Evolutionary conservation across 345 rosid species (phyloP), one percentile per base, ranked within the genome.

Genomic region (Kandelia obovata): DNA sequence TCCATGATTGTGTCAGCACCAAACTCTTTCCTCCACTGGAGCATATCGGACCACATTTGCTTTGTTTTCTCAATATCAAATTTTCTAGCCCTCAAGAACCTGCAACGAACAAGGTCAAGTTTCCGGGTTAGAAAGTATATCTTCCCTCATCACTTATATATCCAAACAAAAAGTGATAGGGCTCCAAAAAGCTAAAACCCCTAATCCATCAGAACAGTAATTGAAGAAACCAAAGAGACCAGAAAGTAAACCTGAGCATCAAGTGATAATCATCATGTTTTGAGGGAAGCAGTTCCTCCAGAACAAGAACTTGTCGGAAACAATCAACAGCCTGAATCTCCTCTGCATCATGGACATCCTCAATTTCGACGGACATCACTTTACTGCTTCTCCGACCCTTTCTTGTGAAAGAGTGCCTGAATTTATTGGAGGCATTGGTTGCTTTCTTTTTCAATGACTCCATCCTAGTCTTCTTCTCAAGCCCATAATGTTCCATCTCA

Each of bases 21-120:
- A 71, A 91, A 91, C 65, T 87, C 96, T 64, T 87, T 87, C 77
- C 99, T 88, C 99, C 99, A 95, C 1, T 73, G 79, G 43, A 95
- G 83, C 99, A 95, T 95, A 51, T 85, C 90, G 30, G 90, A 71
- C 97, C 99, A 95, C 99, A 95, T 92, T 59, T 75, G 96, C 81
- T 94, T 94, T 61, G 96, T 71, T 80, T 89, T 94, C 61, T 91
- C 98, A 19, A 88, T 58, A 65, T 95, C 97, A 9, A 88, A 92
- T 70, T 92, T 95, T 76, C 99, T 92, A 9, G 99, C 99, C 83
- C 82, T 95, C 85, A 89, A 81, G 81, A 89, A 93, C 68, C 98
- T 89, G 75, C 39, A 71, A n/a, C 23, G 53, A 46, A 13, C n/a
- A 20, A 21, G 28, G 16, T 11, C 37, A 62, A n/a, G 49, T 58